These are phyloP conservation scores for Russula sp. DNA, from an alignment of 768 basidiomycete genomes.

Conservation along the genomic window DNA sequence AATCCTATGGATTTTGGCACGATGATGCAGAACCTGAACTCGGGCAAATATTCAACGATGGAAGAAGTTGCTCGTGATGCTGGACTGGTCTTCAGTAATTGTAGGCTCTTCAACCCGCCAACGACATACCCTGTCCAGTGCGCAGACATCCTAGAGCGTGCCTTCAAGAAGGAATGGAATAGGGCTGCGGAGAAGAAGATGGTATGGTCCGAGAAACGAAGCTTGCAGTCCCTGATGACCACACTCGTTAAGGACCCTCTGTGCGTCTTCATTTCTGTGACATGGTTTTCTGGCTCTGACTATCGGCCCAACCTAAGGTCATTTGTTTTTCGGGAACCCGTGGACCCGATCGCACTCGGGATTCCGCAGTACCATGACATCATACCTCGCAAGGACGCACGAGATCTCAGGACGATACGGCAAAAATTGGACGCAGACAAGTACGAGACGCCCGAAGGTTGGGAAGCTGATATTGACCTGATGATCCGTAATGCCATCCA, in stretches of 20 bases:
- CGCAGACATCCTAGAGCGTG: constrained; percentile 67
- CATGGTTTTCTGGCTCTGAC: not conserved
- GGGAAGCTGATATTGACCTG: constrained; percentile 79
- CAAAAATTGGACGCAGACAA: constrained; percentile 76
- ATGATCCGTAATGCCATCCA: constrained; percentile 86
- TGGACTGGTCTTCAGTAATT: constrained; percentile 82
- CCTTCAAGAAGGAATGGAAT: constrained; percentile 82
- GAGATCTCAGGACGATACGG: constrained; percentile 80
- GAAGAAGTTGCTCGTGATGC: constrained; percentile 76
- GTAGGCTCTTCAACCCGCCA: constrained; percentile 87
- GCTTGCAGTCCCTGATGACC: constrained; percentile 63
- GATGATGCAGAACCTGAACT: constrained; percentile 59
- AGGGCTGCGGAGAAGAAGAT: constrained; percentile 70
- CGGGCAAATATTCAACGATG: constrained; percentile 69
- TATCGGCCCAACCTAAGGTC: constrained; percentile 39
- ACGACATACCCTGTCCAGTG: constrained; percentile 67
- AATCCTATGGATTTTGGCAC: constrained; percentile 94
- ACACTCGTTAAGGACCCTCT: constrained; percentile 61
- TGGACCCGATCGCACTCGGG: constrained; percentile 77
- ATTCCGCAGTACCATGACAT: constrained; percentile 88
- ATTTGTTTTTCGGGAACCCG: constrained; percentile 75
- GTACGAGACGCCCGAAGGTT: constrained; percentile 69
- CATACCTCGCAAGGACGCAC: constrained; percentile 78
- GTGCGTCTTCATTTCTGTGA: constrained; percentile 36
- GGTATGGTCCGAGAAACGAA: constrained; percentile 72